Evolutionary conservation across 805 yeast genomes (phyloP).

Genomic region (Gaillardinia entomophila): DNA sequence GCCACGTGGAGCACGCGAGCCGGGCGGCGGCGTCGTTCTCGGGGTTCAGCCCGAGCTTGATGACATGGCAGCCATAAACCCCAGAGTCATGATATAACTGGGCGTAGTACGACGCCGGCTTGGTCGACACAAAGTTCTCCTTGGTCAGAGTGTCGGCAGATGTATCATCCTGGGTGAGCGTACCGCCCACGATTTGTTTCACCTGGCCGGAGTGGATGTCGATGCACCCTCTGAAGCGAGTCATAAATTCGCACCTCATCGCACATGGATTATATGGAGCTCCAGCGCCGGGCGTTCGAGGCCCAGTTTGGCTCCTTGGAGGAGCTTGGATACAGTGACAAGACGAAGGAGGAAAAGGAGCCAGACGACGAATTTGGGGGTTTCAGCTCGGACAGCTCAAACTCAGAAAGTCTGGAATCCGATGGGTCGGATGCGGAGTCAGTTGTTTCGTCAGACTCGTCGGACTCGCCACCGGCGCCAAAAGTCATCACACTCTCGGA

Average conservation of each 20-base stretch:
- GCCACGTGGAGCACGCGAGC: constrained; percentile 73
- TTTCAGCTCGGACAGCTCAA: constrained; percentile 1
- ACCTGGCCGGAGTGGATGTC: constrained; percentile 94
- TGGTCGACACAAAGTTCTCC: constrained; percentile 69
- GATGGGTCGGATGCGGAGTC: constrained; percentile 16
- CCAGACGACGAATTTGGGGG: constrained; percentile 4
- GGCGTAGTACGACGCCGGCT: constrained; percentile 74
- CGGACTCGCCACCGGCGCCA: constrained; percentile 23
- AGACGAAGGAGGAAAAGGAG: constrained; percentile 7
- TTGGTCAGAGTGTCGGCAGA: constrained; percentile 17
- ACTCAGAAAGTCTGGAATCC: constrained; percentile 4
- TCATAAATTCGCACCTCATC: too few relatives aligned
- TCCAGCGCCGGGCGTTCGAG: constrained; percentile 55
- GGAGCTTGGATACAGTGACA: constrained; percentile 46
- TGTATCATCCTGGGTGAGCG: constrained; percentile 53
- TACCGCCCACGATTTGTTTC: constrained; percentile 95
- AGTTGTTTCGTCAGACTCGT: too few relatives aligned
- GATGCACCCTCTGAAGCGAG: constrained; percentile 87
- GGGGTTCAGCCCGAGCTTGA: constrained; percentile 74
- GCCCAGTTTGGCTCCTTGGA: constrained; percentile 59
- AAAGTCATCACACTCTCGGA: constrained; percentile 45
- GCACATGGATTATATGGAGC: constrained; percentile 30
- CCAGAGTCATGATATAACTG: constrained; percentile 52
- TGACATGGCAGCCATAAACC: constrained; percentile 83
- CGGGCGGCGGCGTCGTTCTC: constrained; percentile 79